phyloP scores from a whole-genome alignment of 2,329 filamentous ascomycete species.

The Hypoxylon sp. region DNA sequence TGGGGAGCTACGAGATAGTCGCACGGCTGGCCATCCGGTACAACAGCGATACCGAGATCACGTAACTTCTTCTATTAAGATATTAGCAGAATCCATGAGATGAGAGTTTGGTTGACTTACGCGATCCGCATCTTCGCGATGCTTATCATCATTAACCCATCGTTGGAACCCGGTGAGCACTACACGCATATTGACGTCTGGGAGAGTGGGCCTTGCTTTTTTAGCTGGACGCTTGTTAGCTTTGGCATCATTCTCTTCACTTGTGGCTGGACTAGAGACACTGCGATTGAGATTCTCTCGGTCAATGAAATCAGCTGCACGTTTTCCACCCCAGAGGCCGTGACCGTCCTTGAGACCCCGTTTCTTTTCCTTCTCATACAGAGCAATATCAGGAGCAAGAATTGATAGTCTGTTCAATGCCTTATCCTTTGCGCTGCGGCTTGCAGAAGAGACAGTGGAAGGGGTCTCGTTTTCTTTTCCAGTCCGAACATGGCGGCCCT shows the following conservation, averaged over 20 bases:
- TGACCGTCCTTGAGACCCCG: slow-evolving; percentile 68
- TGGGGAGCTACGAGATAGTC: slow-evolving; percentile 90
- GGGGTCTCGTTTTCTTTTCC: slow-evolving; percentile 91
- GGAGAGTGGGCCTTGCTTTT: slow-evolving; percentile 72
- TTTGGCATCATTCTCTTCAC: slow-evolving; percentile 55
- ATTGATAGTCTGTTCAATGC: slow-evolving; percentile 83
- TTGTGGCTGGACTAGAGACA: slow-evolving; percentile 58
- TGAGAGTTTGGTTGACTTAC: slow-evolving; percentile 65
- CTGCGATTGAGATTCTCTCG: slow-evolving; percentile 60
- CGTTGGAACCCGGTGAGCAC: slow-evolving; percentile 86
- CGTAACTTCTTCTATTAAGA: slow-evolving; percentile 79
- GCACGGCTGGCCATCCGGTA: slow-evolving; percentile 80
- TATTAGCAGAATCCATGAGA: slow-evolving; percentile 39
- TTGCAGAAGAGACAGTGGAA: slow-evolving; percentile 75
- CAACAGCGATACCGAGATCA: slow-evolving; percentile 84
- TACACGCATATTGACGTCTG: slow-evolving; percentile 80
- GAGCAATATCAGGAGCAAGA: slow-evolving; percentile 85
- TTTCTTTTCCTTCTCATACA: slow-evolving; percentile 96
- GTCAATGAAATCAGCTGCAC: slow-evolving; percentile 72
- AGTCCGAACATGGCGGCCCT: slow-evolving; percentile 65
- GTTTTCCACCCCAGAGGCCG: slow-evolving; percentile 73
- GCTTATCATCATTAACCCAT: slow-evolving; percentile 82
- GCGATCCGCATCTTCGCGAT: slow-evolving; percentile 84
- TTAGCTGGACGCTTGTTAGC: slow-evolving; percentile 71
- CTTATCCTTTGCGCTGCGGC: slow-evolving; percentile 89